Conservation (phyloP, 208 protist species). For the Endotrypanum monterogeii region DNA sequence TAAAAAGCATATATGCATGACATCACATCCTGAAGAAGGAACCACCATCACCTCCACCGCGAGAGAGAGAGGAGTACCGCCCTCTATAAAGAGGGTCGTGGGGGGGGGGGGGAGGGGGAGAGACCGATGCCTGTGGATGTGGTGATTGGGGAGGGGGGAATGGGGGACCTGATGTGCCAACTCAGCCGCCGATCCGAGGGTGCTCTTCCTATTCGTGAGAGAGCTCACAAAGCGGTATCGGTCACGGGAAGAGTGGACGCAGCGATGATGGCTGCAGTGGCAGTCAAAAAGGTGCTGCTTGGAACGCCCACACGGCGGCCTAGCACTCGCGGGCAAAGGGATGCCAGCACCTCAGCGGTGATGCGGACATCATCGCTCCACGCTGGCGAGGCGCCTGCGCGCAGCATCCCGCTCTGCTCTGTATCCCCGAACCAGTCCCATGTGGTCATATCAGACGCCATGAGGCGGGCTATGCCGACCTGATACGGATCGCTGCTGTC, state of each 20-base stretch:
- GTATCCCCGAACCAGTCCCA: constrained; percentile 31
- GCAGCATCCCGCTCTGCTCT: neutral
- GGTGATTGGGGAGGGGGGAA: neutral
- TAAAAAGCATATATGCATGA: no score
- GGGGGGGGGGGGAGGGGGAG: no score
- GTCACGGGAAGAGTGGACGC: neutral
- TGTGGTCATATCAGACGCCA: constrained; percentile 24
- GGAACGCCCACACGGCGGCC: constrained; percentile 21
- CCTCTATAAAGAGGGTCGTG: no score
- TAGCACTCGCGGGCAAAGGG: constrained; percentile 48
- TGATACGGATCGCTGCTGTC: constrained; percentile 25
- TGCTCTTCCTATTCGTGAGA: neutral
- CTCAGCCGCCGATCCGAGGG: constrained; percentile 9
- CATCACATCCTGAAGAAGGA: no score
- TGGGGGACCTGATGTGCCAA: neutral
- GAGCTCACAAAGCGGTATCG: neutral
- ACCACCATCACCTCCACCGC: no score
- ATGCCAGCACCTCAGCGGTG: constrained; percentile 38
- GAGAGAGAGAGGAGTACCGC: no score
- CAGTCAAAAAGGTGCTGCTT: constrained; percentile 6
- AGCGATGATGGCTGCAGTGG: constrained; percentile 18
- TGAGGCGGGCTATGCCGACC: constrained; percentile 22
- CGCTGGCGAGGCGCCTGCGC: constrained; percentile 12
- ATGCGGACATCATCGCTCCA: constrained; percentile 37
- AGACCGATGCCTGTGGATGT: no score